Evolutionary conservation across 345 rosid species (phyloP), one percentile per base, ranked within the genome.

Genomic region (Moricandia arvensis): DNA sequence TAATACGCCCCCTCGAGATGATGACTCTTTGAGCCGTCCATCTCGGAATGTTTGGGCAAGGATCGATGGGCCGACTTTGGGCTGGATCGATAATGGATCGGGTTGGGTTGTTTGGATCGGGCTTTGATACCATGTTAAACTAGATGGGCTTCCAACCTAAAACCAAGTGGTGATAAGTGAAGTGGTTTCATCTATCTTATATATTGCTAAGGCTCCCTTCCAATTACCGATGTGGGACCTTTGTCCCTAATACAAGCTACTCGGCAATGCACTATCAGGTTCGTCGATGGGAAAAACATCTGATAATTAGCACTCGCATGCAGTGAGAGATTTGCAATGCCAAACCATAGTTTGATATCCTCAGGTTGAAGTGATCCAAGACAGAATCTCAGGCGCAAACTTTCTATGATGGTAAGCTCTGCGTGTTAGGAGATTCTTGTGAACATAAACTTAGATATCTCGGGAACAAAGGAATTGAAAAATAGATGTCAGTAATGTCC

Each of bases 341-440:
- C 13, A 27, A 66, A 4, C 38, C 70, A 66, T 30, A 15, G 15
- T 27, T 45, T 4, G 38, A 47, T 5, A 66, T 66, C 38, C 2
- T 9, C 27, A 2, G 27, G 59, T 5, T 30, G n/a, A 16, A 29
- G 5, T 5, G 58, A 8, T 5, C 12, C 5, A 12, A 6, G 7
- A 8, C n/a, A 4, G 4, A 45, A 45, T 2, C 1, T 8, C 58
- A 47, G 70, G 37, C 15, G 4, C 15, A 66, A 49, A 13, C 26
- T 45, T 45, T 66, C 69, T 4, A 66, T 13, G n/a, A 8, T 47
- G 2, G 57, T 57, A 65, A 65, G 69, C 69, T 65, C 7, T 65
- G 30, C 17, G 45, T 10, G 33, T 15, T 0, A 37, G 43, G 43
- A 49, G 43, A 11, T 67, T 15, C 3, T 51, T 33, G 12, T 12